These are phyloP conservation scores for Jamesozyma lodderae DNA, from an alignment of 805 yeast genomes.

Conservation along the genomic window DNA sequence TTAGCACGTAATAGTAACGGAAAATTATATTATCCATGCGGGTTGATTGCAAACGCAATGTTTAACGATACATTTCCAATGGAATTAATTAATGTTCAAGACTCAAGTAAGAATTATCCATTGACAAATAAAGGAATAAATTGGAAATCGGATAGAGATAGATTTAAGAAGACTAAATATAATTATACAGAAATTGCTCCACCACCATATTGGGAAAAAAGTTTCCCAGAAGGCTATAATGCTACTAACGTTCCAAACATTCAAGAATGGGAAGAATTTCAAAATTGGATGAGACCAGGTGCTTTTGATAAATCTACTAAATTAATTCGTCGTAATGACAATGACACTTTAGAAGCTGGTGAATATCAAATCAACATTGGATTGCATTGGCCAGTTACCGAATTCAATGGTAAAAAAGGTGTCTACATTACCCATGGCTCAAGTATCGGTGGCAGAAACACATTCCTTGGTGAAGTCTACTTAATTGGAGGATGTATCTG, in stretches of 20 bases:
- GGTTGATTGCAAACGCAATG: constrained; percentile 83
- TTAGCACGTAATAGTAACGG: constrained; percentile 44
- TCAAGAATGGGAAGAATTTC: constrained; percentile 70
- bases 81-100: constrained; percentile 22
- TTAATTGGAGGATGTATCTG: constrained; percentile 68
- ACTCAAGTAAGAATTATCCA: constrained; percentile 30
- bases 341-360: constrained; percentile 47
- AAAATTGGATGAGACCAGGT: constrained; percentile 94
- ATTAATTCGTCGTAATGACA: constrained; percentile 53
- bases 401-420: constrained; percentile 58
- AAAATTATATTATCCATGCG: constrained; percentile 81
- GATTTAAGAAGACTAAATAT: constrained; percentile 68
- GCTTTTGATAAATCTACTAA: constrained; percentile 63
- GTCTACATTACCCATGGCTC: constrained; percentile 62
- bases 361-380: constrained; percentile 58
- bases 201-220: constrained; percentile 82
- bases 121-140: constrained; percentile 58
- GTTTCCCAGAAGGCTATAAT: constrained; percentile 84
- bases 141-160: constrained; percentile 69
- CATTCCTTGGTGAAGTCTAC: constrained; percentile 65
- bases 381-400: constrained; percentile 69
- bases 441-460: constrained; percentile 67
- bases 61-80: constrained; percentile 78
- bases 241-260: constrained; percentile 70
- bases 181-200: constrained; percentile 68